A percentile compares a stretch with the other conserved stretches of the same genome.
phyloP scores from a whole-genome alignment of 2,329 filamentous ascomycete genomes.

The Emmonsiellopsis sp. region DNA sequence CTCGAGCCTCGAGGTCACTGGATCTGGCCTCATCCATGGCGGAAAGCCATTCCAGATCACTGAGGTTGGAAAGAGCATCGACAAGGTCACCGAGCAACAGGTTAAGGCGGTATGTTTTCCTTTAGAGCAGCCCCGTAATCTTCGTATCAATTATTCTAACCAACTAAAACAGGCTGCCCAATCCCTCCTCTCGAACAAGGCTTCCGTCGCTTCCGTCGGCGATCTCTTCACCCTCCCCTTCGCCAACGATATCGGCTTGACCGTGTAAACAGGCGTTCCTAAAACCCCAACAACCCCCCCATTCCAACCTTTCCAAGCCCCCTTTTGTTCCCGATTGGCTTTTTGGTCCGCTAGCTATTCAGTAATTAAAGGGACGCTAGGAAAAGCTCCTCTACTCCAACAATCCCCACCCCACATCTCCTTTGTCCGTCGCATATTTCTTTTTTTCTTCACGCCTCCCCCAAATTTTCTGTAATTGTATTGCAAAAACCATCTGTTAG shows the following conservation, averaged over 20 bases:
- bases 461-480: neutral
- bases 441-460: neutral
- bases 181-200: constrained; percentile 77
- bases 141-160: constrained; percentile 12
- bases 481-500: neutral
- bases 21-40: constrained; percentile 71
- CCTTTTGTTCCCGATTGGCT: neutral
- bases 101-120: constrained; percentile 66
- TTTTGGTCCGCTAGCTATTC: constrained; percentile 17
- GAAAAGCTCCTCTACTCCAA: constrained; percentile 8
- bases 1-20: constrained; percentile 71
- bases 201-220: constrained; percentile 79
- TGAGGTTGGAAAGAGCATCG: constrained; percentile 67
- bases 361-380: constrained; percentile 1
- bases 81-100: constrained; percentile 72
- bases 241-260: constrained; percentile 87
- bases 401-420: constrained; percentile 1
- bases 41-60: constrained; percentile 77
- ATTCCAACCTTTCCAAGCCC: neutral
- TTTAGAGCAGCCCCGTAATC: constrained; percentile 1
- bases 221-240: constrained; percentile 87
- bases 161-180: constrained; percentile 63
- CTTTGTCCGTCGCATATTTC: neutral
- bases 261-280: constrained; percentile 57
- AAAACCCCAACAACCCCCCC: neutral